phyloP scores from a whole-genome alignment of 139 green algal species.

The Gonium pectorale region DNA sequence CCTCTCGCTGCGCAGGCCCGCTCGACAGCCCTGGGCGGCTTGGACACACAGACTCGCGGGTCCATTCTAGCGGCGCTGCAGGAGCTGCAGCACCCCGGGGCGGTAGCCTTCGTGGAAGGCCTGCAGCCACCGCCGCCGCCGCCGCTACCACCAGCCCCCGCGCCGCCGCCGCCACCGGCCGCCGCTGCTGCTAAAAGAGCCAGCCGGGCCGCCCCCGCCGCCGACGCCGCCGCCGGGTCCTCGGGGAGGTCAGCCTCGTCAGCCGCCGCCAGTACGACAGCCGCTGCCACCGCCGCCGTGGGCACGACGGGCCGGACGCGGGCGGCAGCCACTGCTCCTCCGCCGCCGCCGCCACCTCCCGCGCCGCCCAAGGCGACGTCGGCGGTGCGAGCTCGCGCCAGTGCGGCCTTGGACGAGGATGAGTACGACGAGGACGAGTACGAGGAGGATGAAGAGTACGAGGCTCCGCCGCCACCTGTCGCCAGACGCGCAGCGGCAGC shows the following conservation, averaged over 20 bases:
- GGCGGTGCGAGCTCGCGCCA: too few relatives aligned
- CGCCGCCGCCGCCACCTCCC: too few relatives aligned
- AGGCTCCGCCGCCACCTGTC: not conserved
- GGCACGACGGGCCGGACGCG: too few relatives aligned
- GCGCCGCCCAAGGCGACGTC: too few relatives aligned
- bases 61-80: not conserved
- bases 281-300: too few relatives aligned
- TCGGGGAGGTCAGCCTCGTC: too few relatives aligned
- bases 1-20: not conserved
- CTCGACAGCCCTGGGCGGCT: not conserved
- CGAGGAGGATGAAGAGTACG: not conserved
- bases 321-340: too few relatives aligned
- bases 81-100: not conserved
- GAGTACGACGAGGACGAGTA: not conserved
- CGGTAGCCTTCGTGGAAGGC: conserved; percentile 7
- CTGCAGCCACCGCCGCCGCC: conserved; percentile 7
- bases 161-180: not conserved
- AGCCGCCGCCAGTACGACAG: too few relatives aligned
- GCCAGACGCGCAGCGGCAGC: not conserved
- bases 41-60: not conserved
- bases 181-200: not conserved
- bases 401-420: not conserved
- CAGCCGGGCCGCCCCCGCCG: too few relatives aligned
- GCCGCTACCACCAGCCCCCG: not conserved
- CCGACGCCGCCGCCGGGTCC: too few relatives aligned